phyloP scores from a whole-genome alignment of 2,329 filamentous ascomycete species.

The Aspergillus intermedius region DNA sequence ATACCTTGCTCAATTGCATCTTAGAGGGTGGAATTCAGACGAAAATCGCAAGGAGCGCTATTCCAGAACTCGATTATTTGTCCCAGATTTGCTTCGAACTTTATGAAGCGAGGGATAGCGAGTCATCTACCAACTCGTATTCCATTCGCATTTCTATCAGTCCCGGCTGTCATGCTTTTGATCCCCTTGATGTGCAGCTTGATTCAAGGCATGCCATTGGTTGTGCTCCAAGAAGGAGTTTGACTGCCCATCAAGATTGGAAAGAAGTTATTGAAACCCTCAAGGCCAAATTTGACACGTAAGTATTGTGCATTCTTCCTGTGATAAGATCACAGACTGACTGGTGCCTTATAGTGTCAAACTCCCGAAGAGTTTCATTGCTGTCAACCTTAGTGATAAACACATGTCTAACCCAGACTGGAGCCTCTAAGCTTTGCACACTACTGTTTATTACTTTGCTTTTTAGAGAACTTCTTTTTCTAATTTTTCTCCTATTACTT shows the following conservation, averaged over 20 bases:
- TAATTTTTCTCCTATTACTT: too few relatives aligned
- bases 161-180: constrained; percentile 92
- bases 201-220: constrained; percentile 96
- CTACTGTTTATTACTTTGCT: background rate
- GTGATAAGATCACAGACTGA: constrained; percentile 2
- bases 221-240: constrained; percentile 78
- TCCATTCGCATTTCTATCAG: constrained; percentile 94
- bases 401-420: constrained; percentile 25
- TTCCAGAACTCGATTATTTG: constrained; percentile 94
- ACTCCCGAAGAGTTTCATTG: constrained; percentile 46
- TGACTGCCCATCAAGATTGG: constrained; percentile 92
- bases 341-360: constrained; percentile 37
- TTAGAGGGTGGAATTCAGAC: constrained; percentile 94
- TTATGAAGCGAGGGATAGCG: constrained; percentile 84
- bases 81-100: constrained; percentile 97
- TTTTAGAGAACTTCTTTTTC: background rate
- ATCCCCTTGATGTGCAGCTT: constrained; percentile 91
- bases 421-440: background rate
- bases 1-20: constrained; percentile 95
- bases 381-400: constrained; percentile 47
- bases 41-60: constrained; percentile 90
- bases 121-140: constrained; percentile 76
- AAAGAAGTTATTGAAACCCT: constrained; percentile 94
- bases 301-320: constrained; percentile 34
- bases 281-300: constrained; percentile 91